A percentile compares a stretch with the other conserved stretches of the same genome.
phyloP scores from a whole-genome alignment of 163 green algal genomes.

The Prototheca stagnorum region DNA sequence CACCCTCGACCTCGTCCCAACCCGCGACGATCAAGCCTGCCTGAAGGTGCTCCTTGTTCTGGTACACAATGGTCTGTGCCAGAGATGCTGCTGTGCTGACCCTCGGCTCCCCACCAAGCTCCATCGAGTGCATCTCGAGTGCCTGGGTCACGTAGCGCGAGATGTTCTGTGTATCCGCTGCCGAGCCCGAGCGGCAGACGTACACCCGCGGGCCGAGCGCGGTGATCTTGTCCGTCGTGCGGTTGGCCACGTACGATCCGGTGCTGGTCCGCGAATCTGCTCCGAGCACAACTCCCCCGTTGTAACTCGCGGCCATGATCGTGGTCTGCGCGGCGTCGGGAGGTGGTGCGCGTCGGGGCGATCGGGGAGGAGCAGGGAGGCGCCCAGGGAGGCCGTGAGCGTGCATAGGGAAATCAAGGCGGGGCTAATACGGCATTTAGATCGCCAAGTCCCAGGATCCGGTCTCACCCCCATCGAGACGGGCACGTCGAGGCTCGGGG shows the following conservation, averaged over 20 bases:
- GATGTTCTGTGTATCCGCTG: slow-evolving; percentile 45
- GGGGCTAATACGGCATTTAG: no score
- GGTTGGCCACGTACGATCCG: slow-evolving; percentile 58
- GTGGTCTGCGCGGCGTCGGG: slow-evolving; percentile 45
- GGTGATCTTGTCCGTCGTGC: slow-evolving; percentile 66
- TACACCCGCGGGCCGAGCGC: slow-evolving; percentile 43
- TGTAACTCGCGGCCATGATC: slow-evolving; percentile 56
- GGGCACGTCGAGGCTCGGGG: no score
- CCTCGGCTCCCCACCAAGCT: slow-evolving; percentile 20
- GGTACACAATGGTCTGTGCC: slow-evolving; percentile 42
- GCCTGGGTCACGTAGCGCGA: slow-evolving; percentile 34
- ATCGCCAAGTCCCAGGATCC: no score
- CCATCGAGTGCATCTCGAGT: slow-evolving; percentile 36
- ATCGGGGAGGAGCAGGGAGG: not conserved
- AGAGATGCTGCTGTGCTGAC: slow-evolving; percentile 37
- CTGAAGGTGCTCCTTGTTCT: slow-evolving; percentile 59
- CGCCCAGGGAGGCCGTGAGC: not conserved
- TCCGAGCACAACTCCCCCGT: slow-evolving; percentile 58
- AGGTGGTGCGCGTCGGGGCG: no score
- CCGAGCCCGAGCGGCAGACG: slow-evolving; percentile 35
- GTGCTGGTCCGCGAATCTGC: slow-evolving; percentile 60
- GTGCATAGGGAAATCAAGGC: no score
- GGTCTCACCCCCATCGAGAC: no score
- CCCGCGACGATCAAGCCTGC: slow-evolving; percentile 74
- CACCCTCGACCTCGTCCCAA: slow-evolving; percentile 50